phyloP scores from a whole-genome alignment of 306 rosid genomes.

The Casuarina cunninghamiana region DNA sequence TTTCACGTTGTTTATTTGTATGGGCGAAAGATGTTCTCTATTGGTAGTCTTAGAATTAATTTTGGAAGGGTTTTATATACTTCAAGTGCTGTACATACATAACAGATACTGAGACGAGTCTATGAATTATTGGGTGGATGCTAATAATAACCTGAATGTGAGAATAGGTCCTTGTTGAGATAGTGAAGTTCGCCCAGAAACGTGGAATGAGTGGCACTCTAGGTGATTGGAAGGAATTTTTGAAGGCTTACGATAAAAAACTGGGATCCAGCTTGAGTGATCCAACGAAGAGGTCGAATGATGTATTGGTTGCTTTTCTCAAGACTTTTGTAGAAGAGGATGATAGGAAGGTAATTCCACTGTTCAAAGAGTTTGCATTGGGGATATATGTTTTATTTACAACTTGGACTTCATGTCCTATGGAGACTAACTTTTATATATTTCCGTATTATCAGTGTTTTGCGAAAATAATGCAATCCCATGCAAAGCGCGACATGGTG shows the following conservation, averaged over 20 bases:
- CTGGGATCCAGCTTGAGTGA: slow-evolving; percentile 74
- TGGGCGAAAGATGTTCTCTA: no score
- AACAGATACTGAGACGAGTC: no score
- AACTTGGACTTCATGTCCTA: background rate
- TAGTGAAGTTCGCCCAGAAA: slow-evolving; percentile 66
- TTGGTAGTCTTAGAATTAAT: no score
- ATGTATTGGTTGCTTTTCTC: slow-evolving; percentile 58
- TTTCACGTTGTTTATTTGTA: no score
- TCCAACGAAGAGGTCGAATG: slow-evolving; percentile 64
- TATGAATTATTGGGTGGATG: background rate
- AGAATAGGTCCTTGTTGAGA: slow-evolving; percentile 64
- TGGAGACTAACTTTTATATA: background rate
- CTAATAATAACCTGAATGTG: slow-evolving; percentile 4
- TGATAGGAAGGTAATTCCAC: slow-evolving; percentile 53
- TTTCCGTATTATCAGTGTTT: slow-evolving; percentile 44
- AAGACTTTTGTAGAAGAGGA: slow-evolving; percentile 57
- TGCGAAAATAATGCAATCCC: slow-evolving; percentile 49
- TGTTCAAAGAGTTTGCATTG: background rate
- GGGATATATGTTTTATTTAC: background rate
- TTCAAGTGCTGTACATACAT: no score
- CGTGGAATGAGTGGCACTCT: slow-evolving; percentile 60
- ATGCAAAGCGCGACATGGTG: slow-evolving; percentile 45
- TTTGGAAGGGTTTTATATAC: no score
- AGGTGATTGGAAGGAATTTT: slow-evolving; percentile 87
- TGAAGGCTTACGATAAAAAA: slow-evolving; percentile 47